Percentiles rank a stretch among this genome's conserved stretches.
Conservation (phyloP, 2,329 filamentous ascomycete species). For the Talaromyces verruculosus region DNA sequence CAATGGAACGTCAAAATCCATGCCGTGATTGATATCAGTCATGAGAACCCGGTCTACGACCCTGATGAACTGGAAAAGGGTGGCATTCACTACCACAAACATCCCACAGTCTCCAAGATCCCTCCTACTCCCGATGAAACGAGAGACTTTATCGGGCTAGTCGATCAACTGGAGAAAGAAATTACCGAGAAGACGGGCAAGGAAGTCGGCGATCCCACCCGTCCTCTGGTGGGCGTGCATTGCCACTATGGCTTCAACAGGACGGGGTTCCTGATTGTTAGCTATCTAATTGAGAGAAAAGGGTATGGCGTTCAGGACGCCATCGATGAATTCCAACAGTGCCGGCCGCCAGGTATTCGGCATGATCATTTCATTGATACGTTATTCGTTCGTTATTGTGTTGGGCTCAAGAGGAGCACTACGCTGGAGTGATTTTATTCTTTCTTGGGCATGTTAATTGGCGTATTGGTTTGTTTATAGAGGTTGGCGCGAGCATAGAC, state of each 20-base stretch:
- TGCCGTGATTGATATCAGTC: constrained; percentile 85
- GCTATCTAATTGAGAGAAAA: constrained; percentile 82
- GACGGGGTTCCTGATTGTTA: constrained; percentile 86
- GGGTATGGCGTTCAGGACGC: constrained; percentile 72
- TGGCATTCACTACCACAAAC: constrained; percentile 76
- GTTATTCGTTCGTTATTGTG: constrained; percentile 73
- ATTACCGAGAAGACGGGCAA: constrained; percentile 43
- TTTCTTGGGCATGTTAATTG: constrained; percentile 2
- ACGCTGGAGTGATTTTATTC: constrained; percentile 31
- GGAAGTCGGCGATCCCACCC: constrained; percentile 30
- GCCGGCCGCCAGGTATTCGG: constrained; percentile 77
- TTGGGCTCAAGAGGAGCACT: constrained; percentile 49
- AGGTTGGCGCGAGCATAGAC: constrained; percentile 12
- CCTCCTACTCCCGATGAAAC: constrained; percentile 68
- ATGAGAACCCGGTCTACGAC: constrained; percentile 87
- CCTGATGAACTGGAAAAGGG: constrained; percentile 66
- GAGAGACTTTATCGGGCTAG: constrained; percentile 57
- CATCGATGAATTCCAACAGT: constrained; percentile 71
- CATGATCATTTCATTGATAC: constrained; percentile 87
- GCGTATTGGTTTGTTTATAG: constrained; percentile 3
- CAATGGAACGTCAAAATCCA: constrained; percentile 67
- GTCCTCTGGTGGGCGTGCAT: constrained; percentile 73
- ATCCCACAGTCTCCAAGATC: constrained; percentile 87
- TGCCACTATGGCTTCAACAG: constrained; percentile 97
- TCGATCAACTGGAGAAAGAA: constrained; percentile 60